These are phyloP conservation scores for Scheffersomyces ergatensis DNA, from an alignment of 805 yeast species.

Conservation along the genomic window DNA sequence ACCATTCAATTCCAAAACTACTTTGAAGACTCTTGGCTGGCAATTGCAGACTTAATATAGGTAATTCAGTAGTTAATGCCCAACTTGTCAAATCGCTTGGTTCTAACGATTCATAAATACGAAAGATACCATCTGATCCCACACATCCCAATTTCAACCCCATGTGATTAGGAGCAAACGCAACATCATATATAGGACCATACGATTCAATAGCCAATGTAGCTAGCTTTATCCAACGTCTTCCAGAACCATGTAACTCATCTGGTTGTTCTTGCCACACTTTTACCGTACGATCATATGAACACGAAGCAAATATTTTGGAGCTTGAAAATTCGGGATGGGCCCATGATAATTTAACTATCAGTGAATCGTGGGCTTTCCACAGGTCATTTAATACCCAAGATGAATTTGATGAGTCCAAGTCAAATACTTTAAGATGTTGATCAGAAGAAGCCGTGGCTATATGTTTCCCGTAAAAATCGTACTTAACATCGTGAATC, in stretches of 20 bases:
- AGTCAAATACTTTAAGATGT: conserved; percentile 83
- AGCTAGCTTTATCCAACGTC: conserved; percentile 75
- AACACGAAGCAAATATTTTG: conserved; percentile 79
- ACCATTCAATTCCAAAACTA: conserved; percentile 85
- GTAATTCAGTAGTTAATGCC: conserved; percentile 72
- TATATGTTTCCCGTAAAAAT: conserved; percentile 86
- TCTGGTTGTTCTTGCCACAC: conserved; percentile 89
- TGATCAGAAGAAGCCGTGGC: conserved; percentile 97
- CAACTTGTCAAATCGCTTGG: conserved; percentile 85
- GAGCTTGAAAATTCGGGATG: conserved; percentile 82
- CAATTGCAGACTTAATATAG: conserved; percentile 57
- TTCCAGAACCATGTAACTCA: conserved; percentile 72
- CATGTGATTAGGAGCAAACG: conserved; percentile 80
- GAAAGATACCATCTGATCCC: conserved; percentile 82
- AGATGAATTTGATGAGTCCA: conserved; percentile 59
- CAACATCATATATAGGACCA: conserved; percentile 88
- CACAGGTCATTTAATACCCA: conserved; percentile 89
- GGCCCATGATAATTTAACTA: conserved; percentile 86
- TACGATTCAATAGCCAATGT: conserved; percentile 76
- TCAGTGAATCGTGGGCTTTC: conserved; percentile 92
- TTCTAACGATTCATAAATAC: conserved; percentile 85
- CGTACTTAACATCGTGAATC: conserved; percentile 86
- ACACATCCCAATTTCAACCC: conserved; percentile 83
- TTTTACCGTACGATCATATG: conserved; percentile 85
- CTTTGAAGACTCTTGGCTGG: conserved; percentile 82